Conservation (phyloP, 2,329 filamentous ascomycete genomes). For the Penicillium sp. region DNA sequence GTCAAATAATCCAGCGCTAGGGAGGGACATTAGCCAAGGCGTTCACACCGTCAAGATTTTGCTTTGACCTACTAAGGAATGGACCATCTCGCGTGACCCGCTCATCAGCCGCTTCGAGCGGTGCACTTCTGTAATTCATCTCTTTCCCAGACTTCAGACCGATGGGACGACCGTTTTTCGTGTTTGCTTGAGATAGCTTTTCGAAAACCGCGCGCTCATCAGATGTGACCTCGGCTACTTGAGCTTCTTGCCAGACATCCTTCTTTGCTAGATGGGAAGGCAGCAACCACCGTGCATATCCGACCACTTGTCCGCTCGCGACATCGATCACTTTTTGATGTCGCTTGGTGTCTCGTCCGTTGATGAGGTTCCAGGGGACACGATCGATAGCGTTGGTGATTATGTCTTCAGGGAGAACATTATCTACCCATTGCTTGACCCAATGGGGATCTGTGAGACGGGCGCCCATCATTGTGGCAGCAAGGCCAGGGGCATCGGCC, state of each 20-base stretch:
- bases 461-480: not conserved
- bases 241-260: not conserved
- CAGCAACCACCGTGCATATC: not conserved
- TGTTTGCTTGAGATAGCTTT: not conserved
- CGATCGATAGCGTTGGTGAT: not conserved
- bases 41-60: not conserved
- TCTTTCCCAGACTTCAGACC: not conserved
- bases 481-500: not conserved
- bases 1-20: not conserved
- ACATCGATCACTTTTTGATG: not conserved
- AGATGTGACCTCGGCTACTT: not conserved
- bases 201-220: not conserved
- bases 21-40: not conserved
- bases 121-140: not conserved
- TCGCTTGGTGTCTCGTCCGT: not conserved
- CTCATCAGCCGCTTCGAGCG: not conserved
- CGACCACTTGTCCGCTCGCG: not conserved
- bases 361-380: not conserved
- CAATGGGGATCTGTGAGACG: not conserved
- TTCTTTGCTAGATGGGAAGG: not conserved
- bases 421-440: not conserved
- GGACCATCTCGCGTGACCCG: not conserved
- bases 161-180: not conserved
- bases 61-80: not conserved
- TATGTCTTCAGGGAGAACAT: not conserved